Evolutionary conservation across 306 rosid genomes (phyloP).

Genomic region (Fragaria nilgerrensis): DNA sequence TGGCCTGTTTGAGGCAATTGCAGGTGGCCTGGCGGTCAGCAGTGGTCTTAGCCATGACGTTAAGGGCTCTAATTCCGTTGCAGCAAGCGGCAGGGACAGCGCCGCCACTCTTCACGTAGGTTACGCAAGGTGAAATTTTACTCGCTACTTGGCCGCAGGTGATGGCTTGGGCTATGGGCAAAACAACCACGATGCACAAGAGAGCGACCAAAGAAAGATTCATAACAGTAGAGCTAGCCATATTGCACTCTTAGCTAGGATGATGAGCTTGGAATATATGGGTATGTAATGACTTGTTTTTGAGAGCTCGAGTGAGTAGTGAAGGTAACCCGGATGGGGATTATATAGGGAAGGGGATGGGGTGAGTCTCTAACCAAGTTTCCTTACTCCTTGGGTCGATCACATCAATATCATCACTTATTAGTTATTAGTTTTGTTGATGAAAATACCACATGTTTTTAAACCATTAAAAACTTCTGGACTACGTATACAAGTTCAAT

Average conservation of each 20-base stretch:
- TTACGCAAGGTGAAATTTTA: neutral
- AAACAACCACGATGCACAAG: constrained; percentile 28
- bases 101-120: constrained; percentile 20
- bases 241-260: neutral
- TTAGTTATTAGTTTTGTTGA: too few species aligned
- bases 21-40: constrained; percentile 32
- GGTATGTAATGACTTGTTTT: neutral
- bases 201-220: constrained; percentile 22
- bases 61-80: neutral
- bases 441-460: too few species aligned
- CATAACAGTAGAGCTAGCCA: constrained; percentile 24
- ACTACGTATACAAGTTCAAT: too few species aligned
- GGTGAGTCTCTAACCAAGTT: neutral
- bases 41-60: constrained; percentile 11
- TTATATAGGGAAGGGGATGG: neutral
- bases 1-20: constrained; percentile 37
- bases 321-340: neutral
- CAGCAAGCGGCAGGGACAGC: neutral
- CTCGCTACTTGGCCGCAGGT: constrained; percentile 26
- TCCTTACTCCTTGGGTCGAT: neutral
- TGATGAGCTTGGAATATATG: neutral
- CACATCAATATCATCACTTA: neutral
- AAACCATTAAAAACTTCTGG: too few species aligned
- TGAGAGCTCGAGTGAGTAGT: neutral
- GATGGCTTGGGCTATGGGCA: constrained; percentile 32